These are phyloP conservation scores for Mangifera indica DNA, from an alignment of 345 rosid genomes.

Conservation along the genomic window DNA sequence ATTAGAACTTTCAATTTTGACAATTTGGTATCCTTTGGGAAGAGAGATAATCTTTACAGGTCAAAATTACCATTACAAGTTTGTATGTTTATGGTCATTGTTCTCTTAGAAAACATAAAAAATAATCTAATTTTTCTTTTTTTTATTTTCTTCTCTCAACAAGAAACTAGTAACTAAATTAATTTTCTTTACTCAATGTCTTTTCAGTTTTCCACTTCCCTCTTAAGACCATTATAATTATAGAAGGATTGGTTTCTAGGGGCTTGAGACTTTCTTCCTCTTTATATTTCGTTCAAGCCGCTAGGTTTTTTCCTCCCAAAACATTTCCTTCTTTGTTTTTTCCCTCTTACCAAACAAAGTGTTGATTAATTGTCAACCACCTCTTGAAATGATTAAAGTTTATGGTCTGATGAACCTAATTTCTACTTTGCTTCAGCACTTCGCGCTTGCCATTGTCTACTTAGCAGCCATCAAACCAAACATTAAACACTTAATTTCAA, in stretches of 20 bases:
- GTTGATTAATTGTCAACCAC: background rate
- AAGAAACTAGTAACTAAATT: too few species aligned
- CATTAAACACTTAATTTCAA: background rate
- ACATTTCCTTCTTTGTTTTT: too few species aligned
- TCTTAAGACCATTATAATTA: background rate
- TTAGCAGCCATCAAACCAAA: background rate
- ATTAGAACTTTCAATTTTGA: background rate
- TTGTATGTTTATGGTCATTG: background rate
- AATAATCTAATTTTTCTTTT: background rate
- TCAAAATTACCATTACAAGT: background rate
- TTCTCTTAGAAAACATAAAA: background rate
- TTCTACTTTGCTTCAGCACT: background rate
- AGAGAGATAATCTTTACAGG: background rate
- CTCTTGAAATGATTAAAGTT: background rate
- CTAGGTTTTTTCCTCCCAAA: background rate
- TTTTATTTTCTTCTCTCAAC: background rate
- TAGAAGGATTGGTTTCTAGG: background rate
- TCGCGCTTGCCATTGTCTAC: background rate
- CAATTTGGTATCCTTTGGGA: background rate
- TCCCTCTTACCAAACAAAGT: background rate
- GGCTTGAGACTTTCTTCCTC: background rate
- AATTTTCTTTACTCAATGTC: background rate
- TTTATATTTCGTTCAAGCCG: background rate
- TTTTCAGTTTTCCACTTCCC: background rate
- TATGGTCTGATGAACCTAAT: background rate